Evolutionary conservation across 1,284 basidiomycete genomes (phyloP).

Genomic region (Irpex sp.): DNA sequence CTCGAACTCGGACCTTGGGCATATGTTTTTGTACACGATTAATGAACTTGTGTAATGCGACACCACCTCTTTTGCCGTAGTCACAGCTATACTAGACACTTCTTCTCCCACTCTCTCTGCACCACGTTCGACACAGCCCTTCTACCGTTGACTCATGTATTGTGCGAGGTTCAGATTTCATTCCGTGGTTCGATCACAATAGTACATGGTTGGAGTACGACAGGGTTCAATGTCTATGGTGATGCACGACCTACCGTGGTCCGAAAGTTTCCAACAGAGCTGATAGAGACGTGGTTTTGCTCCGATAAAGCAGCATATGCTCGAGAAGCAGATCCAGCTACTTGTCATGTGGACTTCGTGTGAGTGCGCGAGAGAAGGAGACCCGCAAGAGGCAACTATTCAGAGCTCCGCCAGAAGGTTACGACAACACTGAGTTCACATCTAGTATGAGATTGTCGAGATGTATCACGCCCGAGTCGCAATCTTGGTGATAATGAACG

Average conservation of each 20-base stretch:
- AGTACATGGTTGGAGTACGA: neutral
- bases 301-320: slow-evolving; percentile 14
- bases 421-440: neutral
- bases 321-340: slow-evolving; percentile 9
- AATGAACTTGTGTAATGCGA: slow-evolving; percentile 1
- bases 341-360: slow-evolving; percentile 10
- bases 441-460: neutral
- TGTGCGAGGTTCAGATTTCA: neutral
- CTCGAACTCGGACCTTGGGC: slow-evolving; percentile 4
- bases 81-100: neutral
- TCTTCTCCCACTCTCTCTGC: neutral
- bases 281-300: neutral
- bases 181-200: neutral
- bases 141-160: neutral
- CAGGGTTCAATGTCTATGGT: neutral
- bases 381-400: neutral
- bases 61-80: neutral
- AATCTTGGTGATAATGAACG: neutral
- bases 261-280: neutral
- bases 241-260: slow-evolving; percentile 1
- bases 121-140: neutral
- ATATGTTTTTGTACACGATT: neutral
- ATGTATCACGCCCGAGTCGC: neutral
- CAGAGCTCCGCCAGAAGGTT: neutral
- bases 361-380: neutral